Percentiles rank a stretch among this genome's conserved stretches.
Evolutionary conservation across 2,329 filamentous ascomycete genomes (phyloP).

Genomic region (Hortaea sp.): DNA sequence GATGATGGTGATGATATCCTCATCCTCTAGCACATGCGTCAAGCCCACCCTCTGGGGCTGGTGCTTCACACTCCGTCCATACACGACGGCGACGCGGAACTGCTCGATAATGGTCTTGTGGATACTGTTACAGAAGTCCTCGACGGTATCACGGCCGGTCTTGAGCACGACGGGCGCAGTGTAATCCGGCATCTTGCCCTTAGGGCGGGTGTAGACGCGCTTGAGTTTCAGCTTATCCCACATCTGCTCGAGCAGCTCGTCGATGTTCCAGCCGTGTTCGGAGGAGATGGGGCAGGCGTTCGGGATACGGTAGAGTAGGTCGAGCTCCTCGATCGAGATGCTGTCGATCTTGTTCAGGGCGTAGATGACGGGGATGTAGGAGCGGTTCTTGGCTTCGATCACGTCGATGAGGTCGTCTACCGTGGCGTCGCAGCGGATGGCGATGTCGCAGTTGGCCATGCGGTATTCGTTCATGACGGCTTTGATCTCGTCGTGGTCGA

Average conservation of each 20-base stretch:
- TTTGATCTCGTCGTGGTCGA: constrained; percentile 92
- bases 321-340: constrained; percentile 94
- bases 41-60: constrained; percentile 93
- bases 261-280: constrained; percentile 90
- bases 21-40: constrained; percentile 81
- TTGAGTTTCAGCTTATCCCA: constrained; percentile 92
- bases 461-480: constrained; percentile 96
- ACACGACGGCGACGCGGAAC: constrained; percentile 92
- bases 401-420: constrained; percentile 95
- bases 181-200: constrained; percentile 91
- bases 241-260: constrained; percentile 95
- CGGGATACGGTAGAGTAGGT: constrained; percentile 90
- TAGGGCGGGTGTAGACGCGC: constrained; percentile 95
- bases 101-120: constrained; percentile 93
- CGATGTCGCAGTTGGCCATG: constrained; percentile 93
- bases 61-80: constrained; percentile 96
- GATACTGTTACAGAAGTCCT: constrained; percentile 97
- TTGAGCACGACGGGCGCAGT: constrained; percentile 80
- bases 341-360: constrained; percentile 98
- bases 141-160: constrained; percentile 72
- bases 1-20: constrained; percentile 63
- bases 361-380: constrained; percentile 98
- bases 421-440: constrained; percentile 94
- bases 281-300: constrained; percentile 96
- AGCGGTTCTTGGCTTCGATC: constrained; percentile 84